Evolutionary conservation across 352 stramenopile genomes (phyloP).

Genomic region (Phytophthora crassamura): DNA sequence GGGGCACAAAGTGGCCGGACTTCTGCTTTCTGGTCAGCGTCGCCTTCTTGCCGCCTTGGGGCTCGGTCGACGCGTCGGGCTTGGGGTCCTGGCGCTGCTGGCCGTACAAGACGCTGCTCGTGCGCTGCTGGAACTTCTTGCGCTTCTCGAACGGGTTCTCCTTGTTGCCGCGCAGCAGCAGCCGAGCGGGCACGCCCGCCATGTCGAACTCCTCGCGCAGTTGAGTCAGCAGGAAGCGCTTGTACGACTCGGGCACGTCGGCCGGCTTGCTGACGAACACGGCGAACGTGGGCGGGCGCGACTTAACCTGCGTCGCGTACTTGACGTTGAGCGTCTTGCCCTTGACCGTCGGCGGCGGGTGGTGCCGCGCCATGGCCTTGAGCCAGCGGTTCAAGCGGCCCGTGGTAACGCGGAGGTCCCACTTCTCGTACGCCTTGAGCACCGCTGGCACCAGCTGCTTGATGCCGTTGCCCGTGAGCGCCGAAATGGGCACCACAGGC

Average conservation of each 20-base stretch:
- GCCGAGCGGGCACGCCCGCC: conserved; percentile 77
- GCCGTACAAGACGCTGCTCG: conserved; percentile 63
- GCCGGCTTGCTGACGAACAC: conserved; percentile 85
- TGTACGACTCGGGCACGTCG: conserved; percentile 79
- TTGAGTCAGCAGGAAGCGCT: conserved; percentile 80
- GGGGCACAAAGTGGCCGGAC: conserved; percentile 46
- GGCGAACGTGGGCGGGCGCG: conserved; percentile 79
- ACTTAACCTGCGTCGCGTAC: conserved; percentile 89
- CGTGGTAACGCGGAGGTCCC: conserved; percentile 81
- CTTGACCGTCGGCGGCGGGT: conserved; percentile 81
- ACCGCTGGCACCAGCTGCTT: conserved; percentile 84
- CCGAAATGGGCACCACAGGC: conserved; percentile 81
- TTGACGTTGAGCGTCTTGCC: conserved; percentile 90
- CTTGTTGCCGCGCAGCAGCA: conserved; percentile 79
- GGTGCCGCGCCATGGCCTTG: conserved; percentile 83
- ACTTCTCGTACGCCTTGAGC: conserved; percentile 84
- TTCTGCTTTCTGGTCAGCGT: conserved; percentile 49
- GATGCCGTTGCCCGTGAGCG: conserved; percentile 75
- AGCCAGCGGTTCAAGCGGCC: conserved; percentile 85
- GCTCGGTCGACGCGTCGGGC: not conserved
- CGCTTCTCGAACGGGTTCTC: conserved; percentile 88
- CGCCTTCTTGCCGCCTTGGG: conserved; percentile 28
- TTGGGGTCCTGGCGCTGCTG: conserved; percentile 53
- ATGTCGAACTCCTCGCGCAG: conserved; percentile 88
- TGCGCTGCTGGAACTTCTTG: conserved; percentile 85